Conservation (phyloP, 805 yeast species). For the Candida vartiovaarae region DNA sequence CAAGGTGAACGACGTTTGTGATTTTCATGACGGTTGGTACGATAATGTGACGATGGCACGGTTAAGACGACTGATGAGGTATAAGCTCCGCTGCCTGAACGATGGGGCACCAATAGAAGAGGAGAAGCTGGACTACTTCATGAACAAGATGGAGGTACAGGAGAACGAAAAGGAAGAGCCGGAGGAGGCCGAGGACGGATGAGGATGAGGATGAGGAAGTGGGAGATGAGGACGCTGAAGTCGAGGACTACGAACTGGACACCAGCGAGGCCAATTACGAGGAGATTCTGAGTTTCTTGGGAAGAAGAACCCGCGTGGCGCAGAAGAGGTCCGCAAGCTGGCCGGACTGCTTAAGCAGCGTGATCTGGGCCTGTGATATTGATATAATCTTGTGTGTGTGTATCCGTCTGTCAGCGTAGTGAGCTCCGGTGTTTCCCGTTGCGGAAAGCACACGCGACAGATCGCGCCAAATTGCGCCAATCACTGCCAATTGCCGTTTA, state of each 20-base stretch:
- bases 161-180: conserved; percentile 23
- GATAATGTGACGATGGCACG: conserved; percentile 52
- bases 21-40: conserved; percentile 78
- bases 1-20: conserved; percentile 35
- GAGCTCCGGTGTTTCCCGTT: too few species aligned
- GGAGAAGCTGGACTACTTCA: conserved; percentile 36
- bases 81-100: conserved; percentile 58
- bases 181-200: neutral
- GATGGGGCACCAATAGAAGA: conserved; percentile 32
- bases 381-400: too few species aligned
- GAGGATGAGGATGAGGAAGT: conserved; percentile 21
- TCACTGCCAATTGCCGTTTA: neutral
- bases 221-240: conserved; percentile 26
- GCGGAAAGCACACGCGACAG: too few species aligned
- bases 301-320: conserved; percentile 20
- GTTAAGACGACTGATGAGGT: conserved; percentile 62
- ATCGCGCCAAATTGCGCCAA: too few species aligned
- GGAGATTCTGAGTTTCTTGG: conserved; percentile 16
- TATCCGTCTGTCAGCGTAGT: too few species aligned
- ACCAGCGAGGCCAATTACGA: conserved; percentile 18
- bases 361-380: conserved; percentile 2
- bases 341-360: conserved; percentile 15
- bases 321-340: conserved; percentile 13
- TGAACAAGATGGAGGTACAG: conserved; percentile 25
- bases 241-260: conserved; percentile 26